Evolutionary conservation across 169 alveolate species (phyloP).

Genomic region (Cystoisospora suis): DNA sequence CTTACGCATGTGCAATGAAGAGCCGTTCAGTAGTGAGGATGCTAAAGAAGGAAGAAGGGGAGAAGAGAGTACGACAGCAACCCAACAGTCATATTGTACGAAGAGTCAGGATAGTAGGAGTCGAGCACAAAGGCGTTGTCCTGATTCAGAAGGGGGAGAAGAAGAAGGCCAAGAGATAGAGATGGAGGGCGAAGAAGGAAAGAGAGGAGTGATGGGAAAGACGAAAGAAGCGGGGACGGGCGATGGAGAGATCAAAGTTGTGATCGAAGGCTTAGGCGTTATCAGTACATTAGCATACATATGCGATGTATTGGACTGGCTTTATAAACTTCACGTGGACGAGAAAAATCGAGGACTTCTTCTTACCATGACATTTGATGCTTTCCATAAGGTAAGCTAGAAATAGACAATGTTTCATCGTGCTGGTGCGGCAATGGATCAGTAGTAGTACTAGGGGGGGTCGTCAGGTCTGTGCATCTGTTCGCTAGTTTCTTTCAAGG

Average conservation of each 20-base stretch:
- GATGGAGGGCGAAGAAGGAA: neutral
- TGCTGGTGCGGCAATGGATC: too few relatives aligned
- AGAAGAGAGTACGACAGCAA: neutral
- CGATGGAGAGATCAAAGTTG: neutral
- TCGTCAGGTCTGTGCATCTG: too few relatives aligned
- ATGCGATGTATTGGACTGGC: conserved; percentile 59
- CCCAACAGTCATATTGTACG: too few relatives aligned
- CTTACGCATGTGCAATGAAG: neutral
- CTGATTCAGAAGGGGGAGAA: neutral
- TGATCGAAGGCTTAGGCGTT: conserved; percentile 29
- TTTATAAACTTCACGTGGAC: conserved; percentile 60
- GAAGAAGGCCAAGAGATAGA: neutral
- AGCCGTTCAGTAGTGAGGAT: too few relatives aligned
- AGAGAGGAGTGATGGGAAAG: neutral
- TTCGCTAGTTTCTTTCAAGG: too few relatives aligned
- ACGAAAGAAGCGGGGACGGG: neutral
- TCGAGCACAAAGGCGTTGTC: too few relatives aligned
- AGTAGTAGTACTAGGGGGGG: too few relatives aligned
- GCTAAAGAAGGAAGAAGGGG: too few relatives aligned
- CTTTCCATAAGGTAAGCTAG: conserved; percentile 43
- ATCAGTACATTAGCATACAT: conserved; percentile 35
- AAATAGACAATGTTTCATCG: neutral
- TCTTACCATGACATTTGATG: conserved; percentile 52
- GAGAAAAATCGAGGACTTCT: conserved; percentile 58
- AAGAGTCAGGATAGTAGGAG: too few relatives aligned